phyloP scores from a whole-genome alignment of 2,329 filamentous ascomycete species.

The Ascochyta fabae region DNA sequence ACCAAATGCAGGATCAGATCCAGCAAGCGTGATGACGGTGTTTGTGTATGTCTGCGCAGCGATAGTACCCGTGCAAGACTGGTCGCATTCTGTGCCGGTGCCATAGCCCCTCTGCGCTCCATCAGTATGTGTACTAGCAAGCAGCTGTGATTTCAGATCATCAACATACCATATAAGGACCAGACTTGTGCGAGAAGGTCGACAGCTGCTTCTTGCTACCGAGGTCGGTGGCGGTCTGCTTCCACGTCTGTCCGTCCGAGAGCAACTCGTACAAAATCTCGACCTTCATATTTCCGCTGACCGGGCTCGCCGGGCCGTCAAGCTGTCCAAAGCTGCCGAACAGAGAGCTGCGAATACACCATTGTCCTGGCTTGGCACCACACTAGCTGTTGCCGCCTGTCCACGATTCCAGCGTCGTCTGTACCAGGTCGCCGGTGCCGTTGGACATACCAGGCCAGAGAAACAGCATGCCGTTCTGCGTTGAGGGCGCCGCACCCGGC shows the following conservation, averaged over 20 bases:
- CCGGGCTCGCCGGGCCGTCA: neutral
- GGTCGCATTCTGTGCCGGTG: no score
- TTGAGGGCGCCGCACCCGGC: no score
- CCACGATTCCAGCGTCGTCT: no score
- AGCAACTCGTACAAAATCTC: neutral
- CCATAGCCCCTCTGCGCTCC: no score
- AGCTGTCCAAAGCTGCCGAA: neutral
- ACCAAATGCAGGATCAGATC: neutral
- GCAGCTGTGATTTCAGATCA: neutral
- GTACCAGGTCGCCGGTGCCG: no score
- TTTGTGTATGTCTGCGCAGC: neutral
- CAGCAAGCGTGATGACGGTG: neutral
- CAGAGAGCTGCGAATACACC: neutral
- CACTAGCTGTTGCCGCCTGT: no score
- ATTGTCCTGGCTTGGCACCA: no score
- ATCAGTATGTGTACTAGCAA: neutral
- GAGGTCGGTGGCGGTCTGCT: neutral
- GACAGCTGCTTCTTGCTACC: neutral
- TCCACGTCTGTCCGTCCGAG: neutral
- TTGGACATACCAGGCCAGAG: no score
- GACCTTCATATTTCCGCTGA: neutral
- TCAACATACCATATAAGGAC: neutral
- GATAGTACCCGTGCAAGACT: neutral
- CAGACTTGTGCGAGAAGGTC: neutral
- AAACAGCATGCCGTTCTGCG: no score